Base-by-base conservation (phyloP, 257 asterid genomes). In the Primulina eburnea region DNA sequence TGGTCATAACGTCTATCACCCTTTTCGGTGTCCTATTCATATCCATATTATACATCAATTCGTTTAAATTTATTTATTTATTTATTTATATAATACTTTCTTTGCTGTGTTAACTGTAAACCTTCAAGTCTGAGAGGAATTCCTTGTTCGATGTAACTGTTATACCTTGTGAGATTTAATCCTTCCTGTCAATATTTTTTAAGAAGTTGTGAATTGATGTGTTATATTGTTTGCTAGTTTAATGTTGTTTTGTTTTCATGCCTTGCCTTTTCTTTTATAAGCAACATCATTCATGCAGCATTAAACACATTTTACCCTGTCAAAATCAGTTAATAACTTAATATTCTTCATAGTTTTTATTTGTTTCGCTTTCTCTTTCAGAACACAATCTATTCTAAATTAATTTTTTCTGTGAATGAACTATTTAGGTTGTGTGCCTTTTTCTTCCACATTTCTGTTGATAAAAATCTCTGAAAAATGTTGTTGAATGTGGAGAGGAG, bases 181-280 rank as follows among this genome's bases (percentile, higher is more conserved):
- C 50, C 8, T 38, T 38, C 50, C 26, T 65, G 60, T 11, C 40
- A 26, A 9, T 40, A 29, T 24, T 11, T 67, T 24, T n/a, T 53
- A 61, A 18, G 33, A 62, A 24, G 18, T 63, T 8, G 24, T 61
- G 38, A 14, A 47, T 56, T 33, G 52, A 55, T 53, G 35, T 52
- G 32, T 55, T 20, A 61, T 55, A 32, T 30, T 59, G 37, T 55
- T 60, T 70, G 8, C 67, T 26, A 33, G 65, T 59, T 40, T 59
- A 50, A n/a, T 67, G 16, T 67, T 30, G 50, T 61, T 53, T 53
- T 68, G 20, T 12, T 55, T 28, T 55, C 17, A 21, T 10, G 35
- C 64, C 56, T 7, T 68, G 32, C 18, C 65, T 28, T 29, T 68
- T 68, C 24, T 35, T 18, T 67, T 58, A 32, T 55, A 12, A 20